Evolutionary conservation across 2,329 filamentous ascomycete species (phyloP).

Genomic region (Aspergillus niger): DNA sequence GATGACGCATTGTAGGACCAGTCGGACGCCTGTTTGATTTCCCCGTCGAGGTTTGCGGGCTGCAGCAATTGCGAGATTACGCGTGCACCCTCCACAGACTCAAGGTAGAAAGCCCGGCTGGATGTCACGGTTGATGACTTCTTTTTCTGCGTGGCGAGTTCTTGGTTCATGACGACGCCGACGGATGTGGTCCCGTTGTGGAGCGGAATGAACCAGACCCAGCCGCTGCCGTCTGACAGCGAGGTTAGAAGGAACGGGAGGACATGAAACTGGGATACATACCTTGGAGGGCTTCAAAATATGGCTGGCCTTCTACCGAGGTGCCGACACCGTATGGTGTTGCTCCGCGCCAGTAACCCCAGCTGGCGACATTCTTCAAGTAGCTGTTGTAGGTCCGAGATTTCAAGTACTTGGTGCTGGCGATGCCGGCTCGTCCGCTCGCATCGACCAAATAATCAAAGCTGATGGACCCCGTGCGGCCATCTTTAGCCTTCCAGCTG

Average conservation of each 20-base stretch:
- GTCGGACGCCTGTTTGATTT: too few species aligned
- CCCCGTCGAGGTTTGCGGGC: slow-evolving; percentile 30
- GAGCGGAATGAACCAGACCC: slow-evolving; percentile 55
- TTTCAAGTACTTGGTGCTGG: slow-evolving; percentile 54
- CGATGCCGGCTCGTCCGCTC: slow-evolving; percentile 47
- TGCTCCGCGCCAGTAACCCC: slow-evolving; percentile 49
- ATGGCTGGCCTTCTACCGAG: background rate
- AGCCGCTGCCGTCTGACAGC: slow-evolving; percentile 49
- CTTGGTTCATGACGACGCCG: slow-evolving; percentile 2
- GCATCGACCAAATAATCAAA: slow-evolving; percentile 55
- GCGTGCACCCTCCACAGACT: slow-evolving; percentile 7
- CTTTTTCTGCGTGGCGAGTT: background rate
- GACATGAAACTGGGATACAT: background rate
- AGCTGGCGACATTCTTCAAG: slow-evolving; percentile 53
- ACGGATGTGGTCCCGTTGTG: slow-evolving; percentile 44
- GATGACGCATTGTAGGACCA: slow-evolving; percentile 43
- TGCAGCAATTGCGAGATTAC: slow-evolving; percentile 33
- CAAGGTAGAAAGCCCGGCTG: slow-evolving; percentile 17
- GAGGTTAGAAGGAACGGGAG: too few species aligned
- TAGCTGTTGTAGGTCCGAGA: slow-evolving; percentile 51
- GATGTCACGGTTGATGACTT: background rate
- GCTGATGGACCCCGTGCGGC: background rate
- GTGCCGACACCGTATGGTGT: background rate
- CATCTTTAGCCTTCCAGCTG: slow-evolving; percentile 6
- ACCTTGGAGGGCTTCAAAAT: background rate